These are phyloP conservation scores for Chaetothyriales sp. DNA, from an alignment of 2,329 filamentous ascomycete genomes.

Conservation along the genomic window DNA sequence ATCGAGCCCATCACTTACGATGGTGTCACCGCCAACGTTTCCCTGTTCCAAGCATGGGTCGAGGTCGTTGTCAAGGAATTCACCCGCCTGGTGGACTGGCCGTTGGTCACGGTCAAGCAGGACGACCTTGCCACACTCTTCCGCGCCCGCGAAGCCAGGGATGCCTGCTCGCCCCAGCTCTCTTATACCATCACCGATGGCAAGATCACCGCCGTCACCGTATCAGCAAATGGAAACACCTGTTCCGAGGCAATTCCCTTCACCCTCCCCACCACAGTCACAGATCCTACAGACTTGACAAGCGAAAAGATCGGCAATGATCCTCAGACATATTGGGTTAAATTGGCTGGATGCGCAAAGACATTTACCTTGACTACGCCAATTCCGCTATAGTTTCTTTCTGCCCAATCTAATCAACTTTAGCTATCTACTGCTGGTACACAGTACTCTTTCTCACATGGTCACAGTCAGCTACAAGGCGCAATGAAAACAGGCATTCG, in stretches of 20 bases:
- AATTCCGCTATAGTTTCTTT: conserved; percentile 19
- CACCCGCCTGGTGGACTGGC: conserved; percentile 38
- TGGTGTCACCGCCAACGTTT: conserved; percentile 31
- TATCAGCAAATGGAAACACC: conserved; percentile 35
- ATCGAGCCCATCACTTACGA: conserved; percentile 35
- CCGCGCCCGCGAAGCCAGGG: conserved; percentile 38
- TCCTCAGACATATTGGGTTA: conserved; percentile 37
- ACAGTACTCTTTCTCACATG: no score
- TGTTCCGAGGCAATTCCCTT: conserved; percentile 40
- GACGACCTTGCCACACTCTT: conserved; percentile 38
- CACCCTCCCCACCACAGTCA: conserved; percentile 35
- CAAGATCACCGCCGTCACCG: conserved; percentile 36
- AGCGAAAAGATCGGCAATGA: conserved; percentile 41
- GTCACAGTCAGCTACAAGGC: not conserved
- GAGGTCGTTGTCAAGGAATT: conserved; percentile 41
- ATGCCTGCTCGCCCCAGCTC: conserved; percentile 37
- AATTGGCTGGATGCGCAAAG: conserved; percentile 31
- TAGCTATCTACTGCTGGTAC: no score
- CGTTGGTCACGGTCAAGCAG: conserved; percentile 41
- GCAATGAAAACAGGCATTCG: not conserved
- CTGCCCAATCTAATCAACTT: no score
- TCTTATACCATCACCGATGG: conserved; percentile 31
- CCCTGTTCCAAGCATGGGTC: conserved; percentile 43
- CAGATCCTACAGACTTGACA: conserved; percentile 29
- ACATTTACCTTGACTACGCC: conserved; percentile 30